Evolutionary conservation across 371 early-diverging fungal genomes (phyloP), one percentile per base, ranked within the genome.

Genomic region (Parasitella parasitica): DNA sequence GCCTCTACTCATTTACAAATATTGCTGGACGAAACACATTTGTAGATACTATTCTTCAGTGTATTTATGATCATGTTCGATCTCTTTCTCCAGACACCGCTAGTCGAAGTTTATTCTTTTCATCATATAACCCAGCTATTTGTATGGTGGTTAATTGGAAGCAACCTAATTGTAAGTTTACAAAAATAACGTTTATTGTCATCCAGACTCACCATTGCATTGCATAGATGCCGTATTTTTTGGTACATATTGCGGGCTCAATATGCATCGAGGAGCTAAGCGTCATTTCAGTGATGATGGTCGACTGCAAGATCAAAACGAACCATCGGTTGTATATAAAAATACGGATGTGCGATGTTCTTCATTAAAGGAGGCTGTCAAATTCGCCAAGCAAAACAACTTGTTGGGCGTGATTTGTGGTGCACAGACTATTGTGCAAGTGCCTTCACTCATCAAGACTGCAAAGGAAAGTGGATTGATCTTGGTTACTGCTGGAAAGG

Each of bases 81-180:
- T 77, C 72, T 32, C 65, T 76, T 58, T 59, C 73, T 8, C 52
- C 72, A 9, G 67, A 69, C 52, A 72, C 67, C 1, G 60, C 58
- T 20, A 76, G 75, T 34, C 67, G 74, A 15, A 70, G 71, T 53
- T 61, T 80, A 18, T 77, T 97, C 72, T 95, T 96, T 69, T 89
- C 91, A 11, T 93, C 94, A 0, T 92, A 93, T 76, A 94, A 94
- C 70, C 94, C 96, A 13, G 77, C 86, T 15, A 88, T 95, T 6
- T 97, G 98, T 77, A 91, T 91, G 36, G 90, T 94, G 6, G 75
- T 96, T 49, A 97, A 94, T 74, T 96, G 96, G 97, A 97, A 97
- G 74, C 98, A 97, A 69, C 97, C 97, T 34, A 96, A 97, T 72
- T 97, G 86, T 90, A 77, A 75, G 87, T 80, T n/a, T n/a, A 12